Percentiles rank a stretch among this genome's conserved stretches.
These are phyloP conservation scores for Coemansia sp. DNA, from an alignment of 192 early-diverging fungal species.

Conservation along the genomic window DNA sequence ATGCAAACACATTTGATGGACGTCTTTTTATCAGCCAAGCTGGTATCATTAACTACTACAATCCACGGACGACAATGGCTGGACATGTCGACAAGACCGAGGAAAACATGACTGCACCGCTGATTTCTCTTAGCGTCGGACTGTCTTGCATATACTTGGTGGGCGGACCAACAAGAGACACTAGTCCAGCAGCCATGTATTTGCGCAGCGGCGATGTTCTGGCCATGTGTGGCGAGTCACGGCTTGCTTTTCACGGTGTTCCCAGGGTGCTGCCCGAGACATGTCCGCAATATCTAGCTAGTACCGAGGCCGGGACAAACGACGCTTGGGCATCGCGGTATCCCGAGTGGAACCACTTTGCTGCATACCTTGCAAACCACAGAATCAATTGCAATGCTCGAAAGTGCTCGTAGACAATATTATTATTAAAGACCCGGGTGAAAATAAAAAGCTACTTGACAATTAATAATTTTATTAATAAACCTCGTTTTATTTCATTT, in stretches of 20 bases:
- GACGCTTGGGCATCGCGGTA: slow-evolving; percentile 42
- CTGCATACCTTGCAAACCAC: slow-evolving; percentile 64
- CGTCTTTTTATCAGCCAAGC: slow-evolving; percentile 73
- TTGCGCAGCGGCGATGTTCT: slow-evolving; percentile 84
- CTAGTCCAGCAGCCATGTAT: slow-evolving; percentile 66
- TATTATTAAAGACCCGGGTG: too few relatives aligned
- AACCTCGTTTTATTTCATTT: too few relatives aligned
- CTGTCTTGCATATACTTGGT: slow-evolving; percentile 74
- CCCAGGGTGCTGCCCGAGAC: slow-evolving; percentile 76
- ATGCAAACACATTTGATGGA: slow-evolving; percentile 50
- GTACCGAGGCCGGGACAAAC: slow-evolving; percentile 16
- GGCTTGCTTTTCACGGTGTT: slow-evolving; percentile 83
- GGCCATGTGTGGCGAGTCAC: slow-evolving; percentile 79
- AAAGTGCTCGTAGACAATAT: slow-evolving; percentile 57
- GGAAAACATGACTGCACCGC: slow-evolving; percentile 75
- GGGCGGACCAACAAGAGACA: slow-evolving; percentile 73
- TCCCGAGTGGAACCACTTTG: slow-evolving; percentile 66
- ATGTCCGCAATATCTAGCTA: slow-evolving; percentile 62
- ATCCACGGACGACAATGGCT: slow-evolving; percentile 76
- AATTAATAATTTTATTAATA: too few relatives aligned
- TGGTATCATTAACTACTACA: slow-evolving; percentile 94
- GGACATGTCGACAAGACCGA: slow-evolving; percentile 94
- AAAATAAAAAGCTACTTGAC: too few relatives aligned
- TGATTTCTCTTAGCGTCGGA: slow-evolving; percentile 70
- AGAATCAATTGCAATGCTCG: slow-evolving; percentile 93